These are phyloP conservation scores for Forsythia viridissima DNA, from an alignment of 257 asterid genomes.

Conservation along the genomic window DNA sequence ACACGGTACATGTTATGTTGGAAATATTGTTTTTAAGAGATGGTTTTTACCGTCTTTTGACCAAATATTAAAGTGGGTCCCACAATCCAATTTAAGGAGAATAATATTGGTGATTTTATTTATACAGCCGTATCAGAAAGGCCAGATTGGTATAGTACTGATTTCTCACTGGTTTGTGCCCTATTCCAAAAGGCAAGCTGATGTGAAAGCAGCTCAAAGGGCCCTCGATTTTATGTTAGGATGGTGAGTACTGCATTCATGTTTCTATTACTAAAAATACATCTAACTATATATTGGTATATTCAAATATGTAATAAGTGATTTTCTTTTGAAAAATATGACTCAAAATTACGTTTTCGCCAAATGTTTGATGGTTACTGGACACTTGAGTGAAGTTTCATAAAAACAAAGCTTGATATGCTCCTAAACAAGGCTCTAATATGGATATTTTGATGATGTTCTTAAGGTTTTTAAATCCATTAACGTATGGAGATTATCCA, in stretches of 20 bases:
- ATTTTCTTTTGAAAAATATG: neutral
- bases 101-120: neutral
- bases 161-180: slow-evolving; percentile 47
- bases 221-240: slow-evolving; percentile 61
- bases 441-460: neutral
- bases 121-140: slow-evolving; percentile 53
- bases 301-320: no score
- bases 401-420: no score
- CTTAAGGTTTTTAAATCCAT: slow-evolving; percentile 48
- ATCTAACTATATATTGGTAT: neutral
- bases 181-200: slow-evolving; percentile 28
- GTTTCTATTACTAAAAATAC: neutral
- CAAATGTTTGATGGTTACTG: no score
- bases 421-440: no score
- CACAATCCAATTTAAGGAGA: no score
- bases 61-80: no score
- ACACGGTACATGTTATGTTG: no score
- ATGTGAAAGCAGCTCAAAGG: slow-evolving; percentile 46
- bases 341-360: neutral
- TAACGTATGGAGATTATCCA: slow-evolving; percentile 56
- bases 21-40: no score
- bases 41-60: no score
- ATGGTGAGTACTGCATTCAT: slow-evolving; percentile 39
- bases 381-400: neutral
- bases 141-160: slow-evolving; percentile 51